Conservation (phyloP, 2,329 filamentous ascomycete genomes). For the Dothiorella sarmentorum region DNA sequence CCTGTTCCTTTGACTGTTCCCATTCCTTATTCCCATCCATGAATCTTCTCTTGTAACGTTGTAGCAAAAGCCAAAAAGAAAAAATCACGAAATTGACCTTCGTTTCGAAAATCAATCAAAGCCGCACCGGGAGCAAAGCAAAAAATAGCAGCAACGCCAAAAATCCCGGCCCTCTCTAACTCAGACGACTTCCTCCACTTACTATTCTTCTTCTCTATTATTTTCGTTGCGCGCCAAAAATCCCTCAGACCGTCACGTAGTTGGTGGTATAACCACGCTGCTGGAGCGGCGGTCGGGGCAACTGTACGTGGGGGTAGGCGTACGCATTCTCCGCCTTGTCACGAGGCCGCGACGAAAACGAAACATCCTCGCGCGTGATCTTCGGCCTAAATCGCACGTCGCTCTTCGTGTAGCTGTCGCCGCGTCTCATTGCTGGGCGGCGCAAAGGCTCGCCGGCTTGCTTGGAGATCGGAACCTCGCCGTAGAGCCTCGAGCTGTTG, state of each 20-base stretch:
- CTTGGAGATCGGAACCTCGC: slow-evolving; percentile 26
- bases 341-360: slow-evolving; percentile 19
- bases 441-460: slow-evolving; percentile 25
- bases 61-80: background rate
- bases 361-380: slow-evolving; percentile 37
- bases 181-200: background rate
- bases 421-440: slow-evolving; percentile 1
- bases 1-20: background rate
- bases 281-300: slow-evolving; percentile 1
- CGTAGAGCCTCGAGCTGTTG: slow-evolving; percentile 25
- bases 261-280: background rate
- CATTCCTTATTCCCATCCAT: background rate
- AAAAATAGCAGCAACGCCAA: background rate
- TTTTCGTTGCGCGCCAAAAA: background rate
- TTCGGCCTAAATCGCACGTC: slow-evolving; percentile 31
- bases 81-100: background rate
- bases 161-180: slow-evolving; percentile 2
- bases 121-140: background rate
- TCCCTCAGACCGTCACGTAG: background rate
- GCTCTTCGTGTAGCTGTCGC: slow-evolving; percentile 31
- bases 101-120: background rate
- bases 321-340: background rate
- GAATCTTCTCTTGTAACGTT: background rate
- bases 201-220: slow-evolving; percentile 5
- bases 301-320: background rate